Base-by-base conservation (phyloP, 2,329 filamentous ascomycete genomes). In the Fusarium torreyae region DNA sequence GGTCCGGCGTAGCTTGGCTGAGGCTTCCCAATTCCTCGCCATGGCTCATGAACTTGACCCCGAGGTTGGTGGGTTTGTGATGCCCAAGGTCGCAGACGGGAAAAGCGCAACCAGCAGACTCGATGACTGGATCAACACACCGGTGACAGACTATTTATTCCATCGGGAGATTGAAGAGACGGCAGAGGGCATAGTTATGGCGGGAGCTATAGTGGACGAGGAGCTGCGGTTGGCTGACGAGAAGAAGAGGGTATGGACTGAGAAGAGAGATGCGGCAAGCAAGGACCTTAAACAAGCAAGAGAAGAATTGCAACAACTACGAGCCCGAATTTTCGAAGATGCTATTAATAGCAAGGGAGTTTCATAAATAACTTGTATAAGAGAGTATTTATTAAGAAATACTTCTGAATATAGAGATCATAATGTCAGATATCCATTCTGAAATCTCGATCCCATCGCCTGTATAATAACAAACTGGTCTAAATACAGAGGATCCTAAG, bases 61-160 rank as follows among this genome's bases (percentile, higher is more conserved):
- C 11, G 18, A 56, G 5, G 52, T 56, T 17, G 3, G 31, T 15
- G 52, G 52, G 43, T 49, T 56, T 7, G 26, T 18, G 5, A 56
- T 49, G 52, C 52, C 52, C 24, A 56, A 49, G 11, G 52, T 56
- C 5, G 43, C 52, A 31, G 52, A 49, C 7, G 52, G 43, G 15
- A 49, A 49, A 22, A 49, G 52, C 8, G 15, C 10, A 8, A 24
- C 2, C 17, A 43, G 52, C 3, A 49, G 33, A 56, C 7, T 56
- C 5, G 52, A 56, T 7, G 43, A 56, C 22, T 56, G 33, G 43
- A 49, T 39, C 14, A 39, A 56, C n/a, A 56, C 52, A 3, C 43
- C 52, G 0, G 33, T 50, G 15, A 56, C 52, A 11, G 52, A 56
- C 15, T 56, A 56, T 18, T 7, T 56, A 14, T 56, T 56, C 24